Evolutionary conservation across 169 alveolate species (phyloP).

Genomic region (Nephromyces sp.): DNA sequence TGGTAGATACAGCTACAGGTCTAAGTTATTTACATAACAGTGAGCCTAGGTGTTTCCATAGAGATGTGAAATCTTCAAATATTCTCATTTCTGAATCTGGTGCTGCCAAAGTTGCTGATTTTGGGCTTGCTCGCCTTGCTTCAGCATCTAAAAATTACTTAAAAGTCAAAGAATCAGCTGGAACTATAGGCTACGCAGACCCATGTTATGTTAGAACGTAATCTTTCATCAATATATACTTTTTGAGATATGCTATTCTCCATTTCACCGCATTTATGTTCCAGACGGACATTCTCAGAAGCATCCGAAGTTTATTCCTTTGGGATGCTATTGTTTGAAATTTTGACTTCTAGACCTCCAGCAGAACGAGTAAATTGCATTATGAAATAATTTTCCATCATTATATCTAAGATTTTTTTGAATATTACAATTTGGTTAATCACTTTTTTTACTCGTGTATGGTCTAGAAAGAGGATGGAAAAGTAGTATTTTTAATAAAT

Average conservation of each 20-base stretch:
- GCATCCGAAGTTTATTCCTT: constrained; percentile 18
- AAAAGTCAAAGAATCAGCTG: neutral
- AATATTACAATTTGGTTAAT: no score
- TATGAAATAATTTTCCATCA: no score
- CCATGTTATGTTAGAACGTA: neutral
- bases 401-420: no score
- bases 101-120: constrained; percentile 59
- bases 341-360: constrained; percentile 18
- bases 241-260: no score
- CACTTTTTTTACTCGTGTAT: no score
- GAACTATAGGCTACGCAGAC: neutral
- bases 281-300: neutral
- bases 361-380: constrained; percentile 10
- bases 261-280: neutral
- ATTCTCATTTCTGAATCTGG: constrained; percentile 50
- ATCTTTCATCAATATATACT: no score
- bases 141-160: neutral
- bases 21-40: neutral
- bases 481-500: neutral
- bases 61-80: constrained; percentile 62
- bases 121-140: constrained; percentile 42
- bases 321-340: constrained; percentile 18
- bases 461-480: no score
- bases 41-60: constrained; percentile 29
- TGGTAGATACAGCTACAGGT: constrained; percentile 5